These are phyloP conservation scores for Neopestalotiopsis clavispora DNA, from an alignment of 2,329 filamentous ascomycete species.

Conservation along the genomic window DNA sequence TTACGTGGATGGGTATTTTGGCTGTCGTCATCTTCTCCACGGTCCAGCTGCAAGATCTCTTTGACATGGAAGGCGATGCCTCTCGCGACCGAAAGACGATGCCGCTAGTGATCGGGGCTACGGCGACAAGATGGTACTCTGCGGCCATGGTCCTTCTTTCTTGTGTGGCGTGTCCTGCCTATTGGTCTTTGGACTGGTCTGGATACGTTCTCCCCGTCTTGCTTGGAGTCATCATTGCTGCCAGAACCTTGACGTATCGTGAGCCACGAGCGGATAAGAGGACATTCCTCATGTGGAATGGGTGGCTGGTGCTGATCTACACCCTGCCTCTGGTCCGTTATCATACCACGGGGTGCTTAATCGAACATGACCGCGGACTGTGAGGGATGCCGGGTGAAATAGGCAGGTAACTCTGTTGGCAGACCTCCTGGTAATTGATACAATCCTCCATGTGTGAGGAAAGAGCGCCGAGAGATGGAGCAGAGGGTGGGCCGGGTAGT, in stretches of 20 bases:
- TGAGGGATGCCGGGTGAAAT: neutral
- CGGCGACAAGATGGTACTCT: neutral
- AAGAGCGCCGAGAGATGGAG: too few species aligned
- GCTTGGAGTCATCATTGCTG: neutral
- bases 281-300: neutral
- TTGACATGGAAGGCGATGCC: neutral
- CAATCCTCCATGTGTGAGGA: too few species aligned
- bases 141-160: neutral
- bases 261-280: neutral
- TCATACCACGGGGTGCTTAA: neutral
- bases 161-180: neutral
- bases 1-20: neutral
- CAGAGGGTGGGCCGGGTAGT: too few species aligned
- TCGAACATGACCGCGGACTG: neutral
- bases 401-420: too few species aligned
- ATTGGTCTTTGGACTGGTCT: neutral
- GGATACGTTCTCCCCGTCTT: neutral
- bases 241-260: neutral
- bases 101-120: neutral
- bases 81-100: neutral
- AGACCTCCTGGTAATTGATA: too few species aligned
- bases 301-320: neutral
- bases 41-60: neutral
- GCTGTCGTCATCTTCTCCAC: neutral
- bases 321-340: neutral